Evolutionary conservation across 2,329 filamentous ascomycete genomes (phyloP), one percentile per base, ranked within the genome.

Genomic region (Periconia sp.): DNA sequence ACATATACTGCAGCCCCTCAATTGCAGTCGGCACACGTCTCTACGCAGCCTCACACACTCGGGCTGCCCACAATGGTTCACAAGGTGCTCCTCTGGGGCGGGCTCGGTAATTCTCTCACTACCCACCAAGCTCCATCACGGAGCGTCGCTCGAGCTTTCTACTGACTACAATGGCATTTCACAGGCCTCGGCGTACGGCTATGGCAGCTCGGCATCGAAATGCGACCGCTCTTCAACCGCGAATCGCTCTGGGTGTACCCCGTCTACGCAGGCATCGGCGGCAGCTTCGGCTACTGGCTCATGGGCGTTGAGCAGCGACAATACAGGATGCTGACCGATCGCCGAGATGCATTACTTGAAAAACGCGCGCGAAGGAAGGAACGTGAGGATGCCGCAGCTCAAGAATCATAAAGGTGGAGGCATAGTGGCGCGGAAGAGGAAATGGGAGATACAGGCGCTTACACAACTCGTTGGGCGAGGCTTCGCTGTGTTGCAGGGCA

Each of bases 141-240:
- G 11, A 8, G 21, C 23, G 25, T 21, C 43, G 40, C 25, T 39
- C 31, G 39, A 48, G 42, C 44, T 26, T 24, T 49, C 22, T 50
- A 50, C 57, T 66, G 43, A 66, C 54, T 45, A 38, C 52, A 41
- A 48, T 48, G 30, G 24, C 33, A 37, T 10, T 47, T 22, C 36
- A 26, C 46, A 99, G 94, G 94, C 79, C 76, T 96, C 64, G 91
- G 88, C 68, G 87, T 92, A 68, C 89, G 92, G 63, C 83, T 94
- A 74, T 96, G 92, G 89, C 94, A 97, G 75, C 86, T 99, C 71
- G 94, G 92, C 67, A 94, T 99, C 71, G 91, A 99, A 78, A 96
- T 95, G 91, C 90, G 92, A 52, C 94, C 92, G 38, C 86, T 96
- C 73, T 89, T 97, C 81, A 86, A 87, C 75, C 84, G 81, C 66